A percentile compares a stretch with the other conserved stretches of the same genome.
Evolutionary conservation across 2,329 filamentous ascomycete genomes (phyloP).

Genomic region (Pleurostoma richardsiae): DNA sequence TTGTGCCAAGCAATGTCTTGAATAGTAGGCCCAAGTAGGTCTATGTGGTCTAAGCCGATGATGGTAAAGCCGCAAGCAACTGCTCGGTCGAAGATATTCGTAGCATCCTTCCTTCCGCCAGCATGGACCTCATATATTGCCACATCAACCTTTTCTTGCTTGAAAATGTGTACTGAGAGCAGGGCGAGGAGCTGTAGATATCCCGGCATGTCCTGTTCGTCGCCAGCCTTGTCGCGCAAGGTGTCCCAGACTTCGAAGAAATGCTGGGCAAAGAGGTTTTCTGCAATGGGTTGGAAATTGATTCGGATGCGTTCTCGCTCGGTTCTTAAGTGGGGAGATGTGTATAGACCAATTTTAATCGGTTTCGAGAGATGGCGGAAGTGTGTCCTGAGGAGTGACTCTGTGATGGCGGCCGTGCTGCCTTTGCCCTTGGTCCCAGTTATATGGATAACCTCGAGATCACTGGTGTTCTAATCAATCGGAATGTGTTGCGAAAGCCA

Average conservation of each 20-base stretch:
- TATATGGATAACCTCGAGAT: slow-evolving; percentile 68
- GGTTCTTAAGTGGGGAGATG: slow-evolving; percentile 78
- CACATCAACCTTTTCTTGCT: slow-evolving; percentile 67
- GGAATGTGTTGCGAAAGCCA: no score
- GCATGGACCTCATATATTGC: slow-evolving; percentile 92
- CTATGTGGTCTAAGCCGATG: slow-evolving; percentile 79
- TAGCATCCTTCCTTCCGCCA: slow-evolving; percentile 88
- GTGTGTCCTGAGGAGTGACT: slow-evolving; percentile 62
- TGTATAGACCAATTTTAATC: slow-evolving; percentile 66
- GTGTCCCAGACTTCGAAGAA: slow-evolving; percentile 83
- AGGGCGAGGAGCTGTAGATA: slow-evolving; percentile 92
- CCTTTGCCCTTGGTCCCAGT: slow-evolving; percentile 95
- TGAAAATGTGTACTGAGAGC: slow-evolving; percentile 78
- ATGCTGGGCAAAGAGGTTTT: slow-evolving; percentile 65
- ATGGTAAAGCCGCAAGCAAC: slow-evolving; percentile 71
- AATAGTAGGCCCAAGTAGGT: slow-evolving; percentile 72
- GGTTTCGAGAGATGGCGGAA: slow-evolving; percentile 18
- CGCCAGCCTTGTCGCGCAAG: slow-evolving; percentile 32
- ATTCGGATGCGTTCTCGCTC: slow-evolving; percentile 83
- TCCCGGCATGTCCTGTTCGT: slow-evolving; percentile 49
- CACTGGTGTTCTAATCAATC: no score
- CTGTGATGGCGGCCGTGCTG: slow-evolving; percentile 78
- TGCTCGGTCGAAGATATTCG: slow-evolving; percentile 67
- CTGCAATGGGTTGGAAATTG: slow-evolving; percentile 64
- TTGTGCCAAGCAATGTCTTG: slow-evolving; percentile 89